Base-by-base conservation (phyloP, 768 basidiomycete genomes). In the Leccinum subgranulosum region DNA sequence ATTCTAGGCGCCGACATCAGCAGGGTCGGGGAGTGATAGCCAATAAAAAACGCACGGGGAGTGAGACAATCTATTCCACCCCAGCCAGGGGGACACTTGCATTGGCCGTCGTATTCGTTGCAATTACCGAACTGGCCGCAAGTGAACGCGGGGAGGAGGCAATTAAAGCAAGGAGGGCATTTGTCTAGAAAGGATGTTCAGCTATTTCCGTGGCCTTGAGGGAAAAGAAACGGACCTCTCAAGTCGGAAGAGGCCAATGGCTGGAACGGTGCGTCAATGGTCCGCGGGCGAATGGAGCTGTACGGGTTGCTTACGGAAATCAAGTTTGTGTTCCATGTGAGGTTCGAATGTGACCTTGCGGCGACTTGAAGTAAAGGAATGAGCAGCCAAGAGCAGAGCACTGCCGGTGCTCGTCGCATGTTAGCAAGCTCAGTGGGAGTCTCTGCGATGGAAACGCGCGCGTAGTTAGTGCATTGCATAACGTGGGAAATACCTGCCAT, bases 21-120 rank as follows among this genome's bases (percentile, higher is more conserved):
- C 34, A 60, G 49, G 19, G n/a, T 53, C 23, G 8, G 3, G 14
- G 31, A 27, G n/a, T 14, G 15, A 52, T 8, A 9, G 29, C 67
- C 41, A 60, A n/a, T n/a, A 60, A 6, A 39, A 51, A 34, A 48
- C 92, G 49, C 74, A 97, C 95, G 88, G 21, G 97, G 96, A 8
- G 84, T 83, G 53, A 97, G 74, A 75, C 97, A 99, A 67, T 98
- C 96, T 36, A 94, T 88, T 1, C 97, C 97, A 48, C 94, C 92
- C 86, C 95, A 99, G n/a, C 97, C 97, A 43, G 92, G 83, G 1
- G 94, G 94, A 67, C 97, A 99, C 68, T 93, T 87, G 75, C 97
- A 99, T 66, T 97, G 94, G 2, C 97, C 97, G 68, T 98, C 86
- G 68, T 90, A 98, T 50, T 84, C 80, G 67, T 95, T 88, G 75